These are phyloP conservation scores for Rutidosis leptorrhynchoides DNA, from an alignment of 129 eudicot species.

Conservation along the genomic window DNA sequence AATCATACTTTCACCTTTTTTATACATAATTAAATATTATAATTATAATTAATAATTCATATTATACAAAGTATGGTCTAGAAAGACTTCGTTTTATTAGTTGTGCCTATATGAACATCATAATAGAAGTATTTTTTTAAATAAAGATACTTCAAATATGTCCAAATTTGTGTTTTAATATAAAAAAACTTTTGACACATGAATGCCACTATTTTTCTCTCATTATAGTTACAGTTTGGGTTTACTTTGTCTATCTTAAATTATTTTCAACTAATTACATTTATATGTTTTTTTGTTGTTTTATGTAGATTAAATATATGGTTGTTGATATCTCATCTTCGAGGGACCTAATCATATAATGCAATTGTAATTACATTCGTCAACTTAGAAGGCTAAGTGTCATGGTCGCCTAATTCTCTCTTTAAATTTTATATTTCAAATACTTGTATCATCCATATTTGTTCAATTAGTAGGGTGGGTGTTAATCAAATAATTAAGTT, in stretches of 20 bases:
- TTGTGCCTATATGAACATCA: background rate
- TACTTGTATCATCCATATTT: background rate
- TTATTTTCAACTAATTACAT: no score
- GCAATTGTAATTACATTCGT: background rate
- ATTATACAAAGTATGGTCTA: background rate
- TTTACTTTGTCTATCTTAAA: no score
- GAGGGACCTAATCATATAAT: background rate
- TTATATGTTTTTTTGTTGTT: no score
- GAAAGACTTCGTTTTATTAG: background rate
- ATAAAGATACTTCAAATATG: no score
- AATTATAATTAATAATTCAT: no score
- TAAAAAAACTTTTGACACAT: no score
- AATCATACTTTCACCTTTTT: background rate
- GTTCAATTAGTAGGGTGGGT: background rate
- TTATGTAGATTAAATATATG: background rate
- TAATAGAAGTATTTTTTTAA: no score
- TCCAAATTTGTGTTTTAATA: no score
- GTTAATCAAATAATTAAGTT: background rate
- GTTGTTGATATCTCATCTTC: background rate
- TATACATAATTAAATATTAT: constrained; percentile 7
- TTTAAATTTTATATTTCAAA: background rate
- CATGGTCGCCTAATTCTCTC: background rate
- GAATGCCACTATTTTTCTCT: no score
- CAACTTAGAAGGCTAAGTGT: background rate
- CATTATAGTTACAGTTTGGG: no score